Evolutionary conservation across 169 alveolate species (phyloP), one percentile per base, ranked within the genome.

Genomic region (Besnoitia besnoiti): DNA sequence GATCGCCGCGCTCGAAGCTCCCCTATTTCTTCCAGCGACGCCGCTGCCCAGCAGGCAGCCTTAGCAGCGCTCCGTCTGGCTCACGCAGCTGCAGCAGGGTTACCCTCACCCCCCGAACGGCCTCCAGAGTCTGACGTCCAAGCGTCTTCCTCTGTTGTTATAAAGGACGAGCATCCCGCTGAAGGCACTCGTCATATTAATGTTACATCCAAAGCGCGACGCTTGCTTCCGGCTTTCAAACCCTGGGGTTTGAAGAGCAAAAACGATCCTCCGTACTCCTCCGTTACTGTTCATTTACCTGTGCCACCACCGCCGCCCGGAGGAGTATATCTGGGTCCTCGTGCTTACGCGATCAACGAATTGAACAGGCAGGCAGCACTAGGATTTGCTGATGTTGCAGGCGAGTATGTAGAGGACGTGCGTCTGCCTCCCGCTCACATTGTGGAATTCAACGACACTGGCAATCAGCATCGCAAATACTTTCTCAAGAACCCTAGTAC

Each of bases 271-370:
- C 87, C 87, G 5, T 46, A 30, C 14, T 77, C 55, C 2, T 35
- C 87, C 21, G 8, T 59, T 21, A 77, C 87, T 46, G 59, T 44
- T 77, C 87, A 77, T 51, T 35, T 77, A 0, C 87, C 87, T 0
- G 61, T 44, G 10, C 59, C 87, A 30, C 87, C 87, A 30, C 62
- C 87, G 27, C 87, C 87, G 30, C 39, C 24, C 47, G 59, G 59
- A 39, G 61, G 87, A 40, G 87, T 77, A 21, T 77, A 40, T 35
- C 59, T 77, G 39, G 87, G 87, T 40, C 87, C 87, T 24, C 87
- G 87, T 12, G 87, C 61, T 4, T 14, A 46, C 21, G 40, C 21
- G 19, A 30, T 77, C 8, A 77, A 77, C 40, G 87, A 42, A 30
- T 27, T 73, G 5, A 37, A 73, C 84, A 73, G 84, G 33, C 21